phyloP scores from a whole-genome alignment of 202 grass and related monocot species.

The Saccharum hybrid region DNA sequence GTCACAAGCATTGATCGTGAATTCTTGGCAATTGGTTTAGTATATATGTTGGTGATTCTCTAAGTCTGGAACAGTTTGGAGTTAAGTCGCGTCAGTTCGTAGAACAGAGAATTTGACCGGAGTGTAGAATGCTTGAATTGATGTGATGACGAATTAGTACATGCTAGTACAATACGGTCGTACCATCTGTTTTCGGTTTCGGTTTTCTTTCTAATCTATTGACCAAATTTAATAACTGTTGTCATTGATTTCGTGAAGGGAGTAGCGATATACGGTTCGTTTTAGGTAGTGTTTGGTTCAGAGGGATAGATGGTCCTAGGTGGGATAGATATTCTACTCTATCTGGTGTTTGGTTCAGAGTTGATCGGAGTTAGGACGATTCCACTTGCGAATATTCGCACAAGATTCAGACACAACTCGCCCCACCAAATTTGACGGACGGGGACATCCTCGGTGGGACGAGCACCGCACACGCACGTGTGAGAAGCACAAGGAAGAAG shows the following conservation, averaged over 20 bases:
- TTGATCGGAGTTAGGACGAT: too few species aligned
- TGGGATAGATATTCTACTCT: too few species aligned
- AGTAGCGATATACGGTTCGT: too few species aligned
- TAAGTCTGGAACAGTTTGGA: neutral
- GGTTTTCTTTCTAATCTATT: neutral
- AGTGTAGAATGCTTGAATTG: constrained; percentile 16
- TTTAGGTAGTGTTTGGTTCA: too few species aligned
- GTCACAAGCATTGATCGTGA: constrained; percentile 15
- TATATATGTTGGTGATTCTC: neutral
- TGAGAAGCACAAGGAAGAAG: too few species aligned
- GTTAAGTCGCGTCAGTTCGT: constrained; percentile 21
- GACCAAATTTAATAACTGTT: neutral
- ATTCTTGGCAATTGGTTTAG: neutral
- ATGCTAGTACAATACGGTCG: neutral
- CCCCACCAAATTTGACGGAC: too few species aligned
- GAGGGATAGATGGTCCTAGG: too few species aligned
- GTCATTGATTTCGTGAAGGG: neutral
- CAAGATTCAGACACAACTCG: too few species aligned
- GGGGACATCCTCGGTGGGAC: too few species aligned
- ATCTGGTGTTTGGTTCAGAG: too few species aligned
- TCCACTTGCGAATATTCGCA: too few species aligned
- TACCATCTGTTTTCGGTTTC: neutral
- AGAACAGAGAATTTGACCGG: neutral
- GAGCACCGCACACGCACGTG: too few species aligned
- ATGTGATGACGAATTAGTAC: neutral